Percentiles rank a stretch among this genome's conserved stretches.
Conservation (phyloP, 2,329 filamentous ascomycete genomes). For the Myriosclerotinia curreyana region DNA sequence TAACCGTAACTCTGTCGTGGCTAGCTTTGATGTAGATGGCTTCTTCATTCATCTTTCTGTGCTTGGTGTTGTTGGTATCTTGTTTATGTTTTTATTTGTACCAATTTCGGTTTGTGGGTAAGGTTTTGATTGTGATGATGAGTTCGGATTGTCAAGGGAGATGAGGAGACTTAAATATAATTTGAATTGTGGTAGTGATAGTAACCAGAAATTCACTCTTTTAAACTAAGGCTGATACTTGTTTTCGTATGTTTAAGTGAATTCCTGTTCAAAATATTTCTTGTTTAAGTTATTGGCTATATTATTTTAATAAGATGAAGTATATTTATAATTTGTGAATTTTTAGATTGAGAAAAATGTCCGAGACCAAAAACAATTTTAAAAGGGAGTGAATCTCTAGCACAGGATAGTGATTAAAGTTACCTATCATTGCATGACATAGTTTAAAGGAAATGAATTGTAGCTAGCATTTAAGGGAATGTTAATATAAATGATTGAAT, state of each 20-base stretch:
- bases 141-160: neutral
- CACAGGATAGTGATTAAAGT: neutral
- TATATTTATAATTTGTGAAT: neutral
- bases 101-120: neutral
- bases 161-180: neutral
- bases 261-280: neutral
- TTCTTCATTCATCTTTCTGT: too few species aligned
- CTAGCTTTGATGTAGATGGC: slow-evolving; percentile 98
- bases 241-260: neutral
- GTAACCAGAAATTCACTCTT: neutral
- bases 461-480: neutral
- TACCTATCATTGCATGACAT: neutral
- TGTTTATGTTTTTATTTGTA: neutral
- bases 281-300: neutral
- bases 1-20: slow-evolving; percentile 95
- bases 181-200: neutral
- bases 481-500: neutral
- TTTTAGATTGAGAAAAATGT: neutral
- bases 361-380: too few species aligned
- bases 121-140: neutral
- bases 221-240: neutral
- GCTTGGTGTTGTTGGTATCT: neutral
- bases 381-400: neutral
- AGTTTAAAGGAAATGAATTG: neutral
- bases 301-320: neutral